phyloP scores from a whole-genome alignment of 2,329 filamentous ascomycete genomes.

The Anthostomella pinea region DNA sequence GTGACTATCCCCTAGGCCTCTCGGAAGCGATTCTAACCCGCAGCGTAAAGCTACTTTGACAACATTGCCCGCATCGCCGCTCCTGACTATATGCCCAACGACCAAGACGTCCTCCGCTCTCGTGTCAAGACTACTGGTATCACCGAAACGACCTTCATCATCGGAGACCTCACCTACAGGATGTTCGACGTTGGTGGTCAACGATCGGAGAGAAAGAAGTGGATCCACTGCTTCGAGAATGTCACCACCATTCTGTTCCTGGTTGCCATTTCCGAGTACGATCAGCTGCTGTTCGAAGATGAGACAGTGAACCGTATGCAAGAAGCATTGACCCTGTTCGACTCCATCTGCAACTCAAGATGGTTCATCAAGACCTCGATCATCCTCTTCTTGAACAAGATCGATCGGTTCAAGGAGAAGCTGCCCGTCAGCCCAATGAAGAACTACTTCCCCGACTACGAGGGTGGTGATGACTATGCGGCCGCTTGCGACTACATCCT shows the following conservation, averaged over 20 bases:
- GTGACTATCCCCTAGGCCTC: no score
- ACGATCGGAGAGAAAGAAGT: conserved; percentile 96
- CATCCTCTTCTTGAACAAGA: conserved; percentile 86
- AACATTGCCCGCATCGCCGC: conserved; percentile 88
- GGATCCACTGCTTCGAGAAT: conserved; percentile 99
- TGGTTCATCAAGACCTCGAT: conserved; percentile 92
- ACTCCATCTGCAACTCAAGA: conserved; percentile 82
- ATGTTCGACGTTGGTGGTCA: conserved; percentile 98
- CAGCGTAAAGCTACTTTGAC: conserved; percentile 78
- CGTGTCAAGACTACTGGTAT: conserved; percentile 98
- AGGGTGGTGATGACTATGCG: conserved; percentile 92
- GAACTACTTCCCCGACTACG: conserved; percentile 87
- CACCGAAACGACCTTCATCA: conserved; percentile 94
- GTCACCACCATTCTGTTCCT: conserved; percentile 96
- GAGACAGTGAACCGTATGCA: conserved; percentile 96
- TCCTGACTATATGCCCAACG: conserved; percentile 90
- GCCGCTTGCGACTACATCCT: conserved; percentile 98
- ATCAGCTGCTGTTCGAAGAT: conserved; percentile 92
- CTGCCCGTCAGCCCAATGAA: conserved; percentile 78
- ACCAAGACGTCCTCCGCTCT: conserved; percentile 91
- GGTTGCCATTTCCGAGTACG: conserved; percentile 95
- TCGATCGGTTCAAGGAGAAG: conserved; percentile 86
- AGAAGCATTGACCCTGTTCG: conserved; percentile 81
- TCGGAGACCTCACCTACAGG: conserved; percentile 88
- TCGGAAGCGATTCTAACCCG: conserved; percentile 34